Percentiles rank a stretch among this genome's conserved stretches.
phyloP scores from a whole-genome alignment of 345 rosid genomes.

The Camelina neglecta region DNA sequence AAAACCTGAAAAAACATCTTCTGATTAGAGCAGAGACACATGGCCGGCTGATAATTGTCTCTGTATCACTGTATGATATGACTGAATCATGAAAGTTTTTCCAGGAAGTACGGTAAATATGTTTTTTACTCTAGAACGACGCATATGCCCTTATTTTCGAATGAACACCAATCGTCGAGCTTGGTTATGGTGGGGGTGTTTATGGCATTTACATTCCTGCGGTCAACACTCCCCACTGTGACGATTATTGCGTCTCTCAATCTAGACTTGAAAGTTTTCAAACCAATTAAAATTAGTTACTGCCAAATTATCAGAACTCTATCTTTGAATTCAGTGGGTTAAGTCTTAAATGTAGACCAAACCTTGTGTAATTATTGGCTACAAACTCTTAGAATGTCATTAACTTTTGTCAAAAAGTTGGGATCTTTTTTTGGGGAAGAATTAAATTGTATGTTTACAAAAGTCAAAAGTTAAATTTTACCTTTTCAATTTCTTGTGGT shows the following conservation, averaged over 20 bases:
- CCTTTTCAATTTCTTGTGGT: slow-evolving; percentile 11
- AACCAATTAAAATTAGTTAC: slow-evolving; percentile 28
- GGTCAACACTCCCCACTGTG: slow-evolving; percentile 26
- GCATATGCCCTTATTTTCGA: not conserved
- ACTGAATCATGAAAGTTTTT: slow-evolving; percentile 41
- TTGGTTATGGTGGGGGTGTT: slow-evolving; percentile 5
- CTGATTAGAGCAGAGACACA: slow-evolving; percentile 44
- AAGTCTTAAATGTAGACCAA: slow-evolving; percentile 26
- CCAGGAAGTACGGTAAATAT: slow-evolving; percentile 48
- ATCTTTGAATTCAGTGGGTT: slow-evolving; percentile 14
- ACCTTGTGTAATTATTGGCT: slow-evolving; percentile 2
- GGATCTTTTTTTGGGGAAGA: slow-evolving; percentile 25
- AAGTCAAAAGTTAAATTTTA: slow-evolving; percentile 13
- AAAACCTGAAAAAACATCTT: slow-evolving; percentile 41
- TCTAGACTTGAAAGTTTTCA: slow-evolving; percentile 33
- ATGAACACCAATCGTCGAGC: not conserved
- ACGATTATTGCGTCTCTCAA: slow-evolving; percentile 26
- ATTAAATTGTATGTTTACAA: slow-evolving; percentile 24
- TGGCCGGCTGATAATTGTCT: slow-evolving; percentile 35
- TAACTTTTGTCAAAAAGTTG: slow-evolving; percentile 28
- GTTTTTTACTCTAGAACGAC: slow-evolving; percentile 8
- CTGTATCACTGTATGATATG: slow-evolving; percentile 19
- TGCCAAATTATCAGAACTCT: slow-evolving; percentile 18
- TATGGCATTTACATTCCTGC: slow-evolving; percentile 24
- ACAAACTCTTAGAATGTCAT: slow-evolving; percentile 12